Conservation (phyloP, 2,329 filamentous ascomycete species). For the Aciculosporium take region DNA sequence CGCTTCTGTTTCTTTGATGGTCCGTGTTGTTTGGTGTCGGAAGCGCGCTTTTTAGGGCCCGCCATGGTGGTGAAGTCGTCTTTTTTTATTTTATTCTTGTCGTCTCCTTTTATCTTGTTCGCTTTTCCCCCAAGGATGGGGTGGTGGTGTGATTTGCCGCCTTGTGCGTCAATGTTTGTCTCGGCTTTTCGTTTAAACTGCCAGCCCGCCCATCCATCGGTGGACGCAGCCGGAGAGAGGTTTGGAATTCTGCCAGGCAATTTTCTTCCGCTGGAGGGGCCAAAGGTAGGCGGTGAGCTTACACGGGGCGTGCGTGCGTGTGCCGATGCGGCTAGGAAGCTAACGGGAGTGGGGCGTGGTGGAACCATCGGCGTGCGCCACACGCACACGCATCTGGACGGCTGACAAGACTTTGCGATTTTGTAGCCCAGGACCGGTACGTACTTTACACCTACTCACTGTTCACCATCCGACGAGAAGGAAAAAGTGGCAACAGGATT, state of each 20-base stretch:
- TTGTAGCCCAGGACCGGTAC: no score
- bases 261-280: constrained; percentile 5
- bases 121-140: no score
- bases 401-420: no score
- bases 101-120: no score
- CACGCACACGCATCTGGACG: no score
- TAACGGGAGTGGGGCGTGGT: not conserved
- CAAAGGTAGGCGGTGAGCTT: constrained; percentile 8
- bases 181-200: no score
- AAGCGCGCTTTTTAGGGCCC: constrained; percentile 20
- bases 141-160: no score
- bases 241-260: constrained; percentile 9
- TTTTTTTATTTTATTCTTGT: not conserved
- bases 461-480: not conserved
- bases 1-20: constrained; percentile 40
- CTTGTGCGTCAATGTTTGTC: no score
- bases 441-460: no score
- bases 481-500: not conserved
- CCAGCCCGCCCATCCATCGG: no score
- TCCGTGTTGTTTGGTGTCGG: constrained; percentile 19
- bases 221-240: constrained; percentile 2
- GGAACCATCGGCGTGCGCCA: no score
- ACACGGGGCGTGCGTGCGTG: not conserved
- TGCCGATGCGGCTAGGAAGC: no score
- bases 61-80: constrained; percentile 15